A percentile compares a stretch with the other conserved stretches of the same genome.
Conservation (phyloP, 345 rosid species). For the Adansonia digitata region DNA sequence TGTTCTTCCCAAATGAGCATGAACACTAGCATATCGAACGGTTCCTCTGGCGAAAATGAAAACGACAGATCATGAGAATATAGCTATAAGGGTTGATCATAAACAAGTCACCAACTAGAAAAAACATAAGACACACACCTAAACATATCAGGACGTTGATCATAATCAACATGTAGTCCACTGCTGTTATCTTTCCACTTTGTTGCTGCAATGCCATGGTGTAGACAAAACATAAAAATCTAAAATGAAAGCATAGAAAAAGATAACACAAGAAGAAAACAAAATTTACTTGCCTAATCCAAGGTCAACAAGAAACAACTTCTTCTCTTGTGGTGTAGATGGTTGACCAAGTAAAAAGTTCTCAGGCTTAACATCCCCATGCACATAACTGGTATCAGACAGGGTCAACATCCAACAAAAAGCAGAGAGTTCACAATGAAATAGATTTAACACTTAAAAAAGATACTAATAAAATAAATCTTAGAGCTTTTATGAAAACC, state of each 20-base stretch:
- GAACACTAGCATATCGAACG: conserved; percentile 95
- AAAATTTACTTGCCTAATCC: conserved; percentile 61
- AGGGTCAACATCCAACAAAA: background rate
- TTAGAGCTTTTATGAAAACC: background rate
- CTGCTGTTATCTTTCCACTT: conserved; percentile 79
- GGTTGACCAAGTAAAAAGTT: conserved; percentile 95
- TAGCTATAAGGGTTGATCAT: background rate
- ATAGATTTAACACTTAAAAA: conserved; percentile 10
- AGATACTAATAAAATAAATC: background rate
- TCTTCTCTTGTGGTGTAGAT: conserved; percentile 77
- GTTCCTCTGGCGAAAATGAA: conserved; percentile 60
- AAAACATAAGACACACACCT: conserved; percentile 43
- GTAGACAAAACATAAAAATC: conserved; percentile 15
- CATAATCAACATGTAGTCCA: conserved; percentile 90
- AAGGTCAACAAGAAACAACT: conserved; percentile 86
- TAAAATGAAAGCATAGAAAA: conserved; percentile 9
- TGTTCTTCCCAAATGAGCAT: conserved; percentile 96
- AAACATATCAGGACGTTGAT: conserved; percentile 98
- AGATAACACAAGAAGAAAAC: background rate
- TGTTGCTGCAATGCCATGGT: conserved; percentile 54
- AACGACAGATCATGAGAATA: conserved; percentile 12
- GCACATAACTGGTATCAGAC: conserved; percentile 69
- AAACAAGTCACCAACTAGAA: background rate
- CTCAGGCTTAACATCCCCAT: conserved; percentile 97
- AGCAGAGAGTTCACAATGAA: conserved; percentile 13